Conservation (phyloP, 179 eudicot genomes). For the Vitellaria paradoxa region DNA sequence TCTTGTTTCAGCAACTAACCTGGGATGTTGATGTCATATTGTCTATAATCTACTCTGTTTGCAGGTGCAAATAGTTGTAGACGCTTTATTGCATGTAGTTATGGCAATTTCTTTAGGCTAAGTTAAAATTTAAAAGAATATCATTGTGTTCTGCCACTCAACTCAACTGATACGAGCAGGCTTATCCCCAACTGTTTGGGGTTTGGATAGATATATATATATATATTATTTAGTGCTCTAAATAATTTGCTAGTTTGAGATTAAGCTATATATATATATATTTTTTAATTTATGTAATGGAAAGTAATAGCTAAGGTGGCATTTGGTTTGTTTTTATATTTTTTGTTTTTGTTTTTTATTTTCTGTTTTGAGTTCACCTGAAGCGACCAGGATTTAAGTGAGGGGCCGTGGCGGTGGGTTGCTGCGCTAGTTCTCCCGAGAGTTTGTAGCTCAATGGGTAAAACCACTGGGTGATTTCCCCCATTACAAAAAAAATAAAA, state of each 20-base stretch:
- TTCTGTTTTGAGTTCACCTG: too few relatives aligned
- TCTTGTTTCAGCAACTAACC: too few relatives aligned
- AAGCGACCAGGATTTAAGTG: too few relatives aligned
- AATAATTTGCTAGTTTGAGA: neutral
- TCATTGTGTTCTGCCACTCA: neutral
- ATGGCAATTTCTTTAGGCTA: neutral
- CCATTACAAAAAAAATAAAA: too few relatives aligned
- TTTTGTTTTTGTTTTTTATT: too few relatives aligned
- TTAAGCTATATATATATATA: neutral
- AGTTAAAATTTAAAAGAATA: neutral
- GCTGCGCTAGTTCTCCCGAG: too few relatives aligned
- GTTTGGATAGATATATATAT: neutral
- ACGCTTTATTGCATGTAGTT: neutral
- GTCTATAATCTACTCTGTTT: neutral
- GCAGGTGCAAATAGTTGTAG: neutral
- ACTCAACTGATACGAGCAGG: neutral
- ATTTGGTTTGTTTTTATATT: too few relatives aligned
- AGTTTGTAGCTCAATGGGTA: too few relatives aligned
- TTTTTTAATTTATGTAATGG: neutral
- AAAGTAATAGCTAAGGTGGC: constrained; percentile 2
- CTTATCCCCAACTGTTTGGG: neutral
- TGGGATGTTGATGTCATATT: too few relatives aligned
- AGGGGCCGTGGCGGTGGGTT: too few relatives aligned
- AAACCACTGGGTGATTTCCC: too few relatives aligned
- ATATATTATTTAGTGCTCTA: neutral